Base-by-base conservation (phyloP, 768 basidiomycete species). In the Leccinum rimulosum region DNA sequence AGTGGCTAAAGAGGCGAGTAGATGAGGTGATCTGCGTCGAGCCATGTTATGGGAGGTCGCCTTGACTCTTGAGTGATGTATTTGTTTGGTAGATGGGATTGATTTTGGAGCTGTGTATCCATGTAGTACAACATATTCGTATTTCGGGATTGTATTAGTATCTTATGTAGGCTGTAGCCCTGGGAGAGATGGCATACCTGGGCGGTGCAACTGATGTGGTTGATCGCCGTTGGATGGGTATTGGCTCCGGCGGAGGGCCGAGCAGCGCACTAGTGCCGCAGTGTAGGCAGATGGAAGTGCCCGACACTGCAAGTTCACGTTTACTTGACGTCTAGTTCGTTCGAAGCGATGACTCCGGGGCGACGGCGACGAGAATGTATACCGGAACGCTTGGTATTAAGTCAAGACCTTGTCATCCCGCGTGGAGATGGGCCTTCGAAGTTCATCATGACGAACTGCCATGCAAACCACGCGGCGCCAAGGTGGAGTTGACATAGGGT, bases 1-100 rank as follows among this genome's bases (percentile, higher is more conserved):
- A 77, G 66, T 91, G 88, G 89, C 65, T 91, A 65, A 80, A 79
- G 68, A 77, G 73, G 55, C 74, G 88, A 57, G 79, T 91, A 50
- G 81, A 81, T 15, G 82, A 83, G 31, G 86, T 90, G 1, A 74
- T 80, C 28, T 87, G 84, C 63, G 80, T 82, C 10, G 88, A 89
- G 60, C 80, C 84, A 19, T 67, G 79, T 50, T 82, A 77, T 68
- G 85, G 76, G 58, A 68, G 77, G 71, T 79, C 70, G 25, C 52
- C 54, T 8, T 73, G 62, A 66, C 17, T 10, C 54, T 14, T 73
- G 62, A 66, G n/a, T 10, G 17, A 40, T 12, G 30, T 28, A 15
- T 48, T 53, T 58, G 6, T 7, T 12, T 31, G 12, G 9, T 17
- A 31, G 38, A 27, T 33, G 11, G 6, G 56, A 19, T 31, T 57